phyloP scores from a whole-genome alignment of 208 protist species.

The Wallacemonas sp. region DNA sequence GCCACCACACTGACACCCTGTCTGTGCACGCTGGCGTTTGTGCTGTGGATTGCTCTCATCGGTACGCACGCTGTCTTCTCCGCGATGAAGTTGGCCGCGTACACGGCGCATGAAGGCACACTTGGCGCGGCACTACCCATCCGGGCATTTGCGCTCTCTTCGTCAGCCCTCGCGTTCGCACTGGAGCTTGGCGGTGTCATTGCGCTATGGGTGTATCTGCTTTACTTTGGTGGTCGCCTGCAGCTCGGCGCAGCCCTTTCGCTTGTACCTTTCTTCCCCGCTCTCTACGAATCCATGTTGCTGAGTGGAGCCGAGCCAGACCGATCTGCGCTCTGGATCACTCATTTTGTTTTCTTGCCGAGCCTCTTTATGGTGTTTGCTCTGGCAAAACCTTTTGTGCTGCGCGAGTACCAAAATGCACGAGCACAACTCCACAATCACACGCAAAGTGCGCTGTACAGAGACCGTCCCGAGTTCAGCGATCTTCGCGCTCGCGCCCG shows the following conservation, averaged over 20 bases:
- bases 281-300: constrained; percentile 49
- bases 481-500: constrained; percentile 5
- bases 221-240: constrained; percentile 30
- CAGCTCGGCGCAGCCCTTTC: constrained; percentile 26
- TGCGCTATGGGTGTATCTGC: constrained; percentile 34
- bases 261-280: constrained; percentile 39
- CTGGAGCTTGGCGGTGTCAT: constrained; percentile 35
- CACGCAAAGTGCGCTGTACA: constrained; percentile 31
- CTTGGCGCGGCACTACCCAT: not conserved
- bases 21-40: constrained; percentile 8
- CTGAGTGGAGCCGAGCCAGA: constrained; percentile 44
- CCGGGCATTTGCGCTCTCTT: not conserved
- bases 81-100: constrained; percentile 19
- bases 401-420: constrained; percentile 32
- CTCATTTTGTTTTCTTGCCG: constrained; percentile 39
- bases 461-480: constrained; percentile 34
- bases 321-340: constrained; percentile 35
- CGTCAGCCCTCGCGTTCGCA: constrained; percentile 15
- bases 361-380: constrained; percentile 31
- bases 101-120: not conserved
- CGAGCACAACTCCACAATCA: constrained; percentile 33
- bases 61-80: constrained; percentile 24
- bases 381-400: constrained; percentile 31
- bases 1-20: constrained; percentile 11
- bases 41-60: constrained; percentile 17